Percentiles rank a stretch among this genome's conserved stretches.
phyloP scores from a whole-genome alignment of 768 basidiomycete species.

The Brasilioporus rufonigricans region DNA sequence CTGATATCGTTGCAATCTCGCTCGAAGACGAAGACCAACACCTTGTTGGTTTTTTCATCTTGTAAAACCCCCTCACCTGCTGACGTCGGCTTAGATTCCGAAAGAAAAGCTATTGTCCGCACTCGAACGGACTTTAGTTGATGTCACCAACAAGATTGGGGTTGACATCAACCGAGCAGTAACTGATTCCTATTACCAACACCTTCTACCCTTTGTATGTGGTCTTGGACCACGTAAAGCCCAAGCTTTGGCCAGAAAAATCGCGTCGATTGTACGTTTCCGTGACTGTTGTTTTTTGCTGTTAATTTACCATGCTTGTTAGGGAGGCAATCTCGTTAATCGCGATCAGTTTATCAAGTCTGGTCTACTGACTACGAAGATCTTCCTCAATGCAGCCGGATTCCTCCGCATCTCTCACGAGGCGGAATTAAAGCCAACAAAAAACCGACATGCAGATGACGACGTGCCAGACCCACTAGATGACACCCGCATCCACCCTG shows the following conservation, averaged over 20 bases:
- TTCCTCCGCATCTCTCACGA: constrained; percentile 87
- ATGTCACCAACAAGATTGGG: constrained; percentile 88
- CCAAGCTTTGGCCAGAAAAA: constrained; percentile 77
- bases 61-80: background rate
- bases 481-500: constrained; percentile 92
- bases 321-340: constrained; percentile 88
- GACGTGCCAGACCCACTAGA: constrained; percentile 88
- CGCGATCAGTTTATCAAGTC: constrained; percentile 86
- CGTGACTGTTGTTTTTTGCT: background rate
- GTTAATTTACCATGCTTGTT: constrained; percentile 2
- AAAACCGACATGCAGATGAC: constrained; percentile 58
- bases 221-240: constrained; percentile 96
- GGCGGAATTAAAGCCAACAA: constrained; percentile 55
- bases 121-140: constrained; percentile 86
- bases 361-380: constrained; percentile 75
- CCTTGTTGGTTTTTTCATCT: constrained; percentile 49
- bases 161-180: constrained; percentile 96
- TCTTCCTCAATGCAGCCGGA: constrained; percentile 91
- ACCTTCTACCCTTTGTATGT: constrained; percentile 85
- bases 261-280: constrained; percentile 63
- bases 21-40: constrained; percentile 88
- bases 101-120: constrained; percentile 77
- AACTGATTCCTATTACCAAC: constrained; percentile 83
- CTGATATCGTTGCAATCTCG: constrained; percentile 78
- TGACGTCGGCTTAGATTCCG: constrained; percentile 58